Evolutionary conservation across 768 basidiomycete genomes (phyloP).

Genomic region (Chiua virens): DNA sequence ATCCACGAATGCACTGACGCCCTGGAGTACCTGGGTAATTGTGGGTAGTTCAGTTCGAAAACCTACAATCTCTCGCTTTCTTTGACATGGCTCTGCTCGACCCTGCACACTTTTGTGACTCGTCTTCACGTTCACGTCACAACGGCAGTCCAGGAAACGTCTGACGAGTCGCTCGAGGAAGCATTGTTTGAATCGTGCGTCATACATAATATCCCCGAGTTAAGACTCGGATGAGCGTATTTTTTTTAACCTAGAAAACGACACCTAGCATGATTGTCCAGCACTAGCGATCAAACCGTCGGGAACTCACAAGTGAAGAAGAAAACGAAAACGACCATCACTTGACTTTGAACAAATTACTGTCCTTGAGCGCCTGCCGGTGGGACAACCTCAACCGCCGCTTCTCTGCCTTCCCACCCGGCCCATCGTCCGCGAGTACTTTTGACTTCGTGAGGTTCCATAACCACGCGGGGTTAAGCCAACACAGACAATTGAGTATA

Average conservation of each 20-base stretch:
- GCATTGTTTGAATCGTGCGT: not conserved
- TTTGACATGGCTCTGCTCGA: too few relatives aligned
- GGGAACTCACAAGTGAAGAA: not conserved
- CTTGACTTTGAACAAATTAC: conserved; percentile 85
- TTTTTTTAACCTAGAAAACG: too few relatives aligned
- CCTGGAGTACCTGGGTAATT: too few relatives aligned
- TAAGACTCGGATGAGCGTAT: too few relatives aligned
- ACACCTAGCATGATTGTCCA: not conserved
- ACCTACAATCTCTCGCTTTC: too few relatives aligned
- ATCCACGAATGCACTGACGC: too few relatives aligned
- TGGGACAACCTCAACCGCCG: conserved; percentile 59
- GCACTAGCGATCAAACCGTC: not conserved
- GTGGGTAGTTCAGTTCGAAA: too few relatives aligned
- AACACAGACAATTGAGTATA: too few relatives aligned
- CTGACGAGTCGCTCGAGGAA: conserved; percentile 36
- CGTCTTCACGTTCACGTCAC: conserved; percentile 26
- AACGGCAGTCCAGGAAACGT: conserved; percentile 51
- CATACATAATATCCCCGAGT: too few relatives aligned
- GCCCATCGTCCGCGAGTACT: conserved; percentile 66
- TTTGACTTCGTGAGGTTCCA: conserved; percentile 74
- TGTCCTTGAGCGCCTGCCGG: conserved; percentile 70
- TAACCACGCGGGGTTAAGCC: conserved; percentile 88
- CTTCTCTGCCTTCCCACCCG: conserved; percentile 65
- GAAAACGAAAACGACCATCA: conserved; percentile 28
- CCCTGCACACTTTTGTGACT: too few relatives aligned